A percentile compares a stretch with the other conserved stretches of the same genome.
phyloP scores from a whole-genome alignment of 441 rosid species.

The Pelargonium australe region DNA sequence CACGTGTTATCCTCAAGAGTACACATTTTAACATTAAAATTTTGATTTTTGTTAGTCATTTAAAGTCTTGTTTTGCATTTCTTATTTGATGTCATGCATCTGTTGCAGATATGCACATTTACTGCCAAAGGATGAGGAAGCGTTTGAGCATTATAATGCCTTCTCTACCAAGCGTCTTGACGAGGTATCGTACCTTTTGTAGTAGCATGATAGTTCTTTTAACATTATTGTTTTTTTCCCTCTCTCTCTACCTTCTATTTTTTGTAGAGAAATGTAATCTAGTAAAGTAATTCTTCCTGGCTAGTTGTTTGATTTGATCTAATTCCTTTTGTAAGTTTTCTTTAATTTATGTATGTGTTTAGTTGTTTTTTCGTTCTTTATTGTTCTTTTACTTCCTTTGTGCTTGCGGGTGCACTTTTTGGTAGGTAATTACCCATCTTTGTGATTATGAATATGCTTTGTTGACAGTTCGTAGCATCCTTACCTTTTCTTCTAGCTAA shows the following conservation, averaged over 20 bases:
- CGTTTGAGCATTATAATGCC: conserved; percentile 71
- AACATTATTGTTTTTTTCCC: background rate
- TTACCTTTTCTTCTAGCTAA: background rate
- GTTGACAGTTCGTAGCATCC: conserved; percentile 1
- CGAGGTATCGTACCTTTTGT: conserved; percentile 49
- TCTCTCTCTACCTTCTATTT: background rate
- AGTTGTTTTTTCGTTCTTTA: too few species aligned
- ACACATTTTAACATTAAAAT: background rate
- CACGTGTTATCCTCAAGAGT: background rate
- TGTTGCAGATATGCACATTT: conserved; percentile 80
- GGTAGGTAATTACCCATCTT: background rate
- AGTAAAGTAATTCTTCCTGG: background rate
- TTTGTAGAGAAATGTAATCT: background rate
- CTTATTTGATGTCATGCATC: conserved; percentile 12
- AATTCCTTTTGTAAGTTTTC: background rate
- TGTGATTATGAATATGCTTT: background rate
- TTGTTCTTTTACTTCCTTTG: background rate
- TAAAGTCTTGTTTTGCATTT: background rate
- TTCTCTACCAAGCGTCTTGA: conserved; percentile 78
- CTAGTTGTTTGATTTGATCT: background rate
- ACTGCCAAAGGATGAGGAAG: conserved; percentile 89
- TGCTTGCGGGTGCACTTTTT: background rate
- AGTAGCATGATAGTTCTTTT: background rate
- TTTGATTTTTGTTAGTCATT: background rate
- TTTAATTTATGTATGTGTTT: background rate